These are phyloP conservation scores for Pythium rhizo-oryzae DNA, from an alignment of 352 stramenopile species.

Conservation along the genomic window DNA sequence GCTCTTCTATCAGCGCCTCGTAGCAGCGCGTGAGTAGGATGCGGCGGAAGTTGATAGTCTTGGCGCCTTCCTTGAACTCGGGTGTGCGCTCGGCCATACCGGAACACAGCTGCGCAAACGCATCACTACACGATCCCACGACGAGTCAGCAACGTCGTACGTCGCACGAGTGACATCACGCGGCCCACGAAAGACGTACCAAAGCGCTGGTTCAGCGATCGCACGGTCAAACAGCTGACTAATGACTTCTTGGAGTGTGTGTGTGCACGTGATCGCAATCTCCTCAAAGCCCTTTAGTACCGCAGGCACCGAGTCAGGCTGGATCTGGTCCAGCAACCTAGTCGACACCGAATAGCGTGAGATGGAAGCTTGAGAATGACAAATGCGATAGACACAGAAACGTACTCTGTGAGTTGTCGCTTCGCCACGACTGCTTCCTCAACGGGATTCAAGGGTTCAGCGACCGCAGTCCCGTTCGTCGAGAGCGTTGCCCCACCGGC, in stretches of 20 bases:
- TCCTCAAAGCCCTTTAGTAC: constrained; percentile 61
- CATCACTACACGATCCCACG: constrained; percentile 36
- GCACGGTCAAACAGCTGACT: constrained; percentile 71
- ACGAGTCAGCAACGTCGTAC: not conserved
- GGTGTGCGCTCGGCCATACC: constrained; percentile 68
- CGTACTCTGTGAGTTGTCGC: constrained; percentile 54
- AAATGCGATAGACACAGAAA: not conserved
- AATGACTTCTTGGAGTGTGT: constrained; percentile 75
- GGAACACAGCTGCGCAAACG: constrained; percentile 63
- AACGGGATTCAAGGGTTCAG: constrained; percentile 45
- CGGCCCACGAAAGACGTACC: constrained; percentile 33
- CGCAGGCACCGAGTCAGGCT: constrained; percentile 37
- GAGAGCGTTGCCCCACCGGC: not conserved
- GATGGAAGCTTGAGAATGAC: not conserved
- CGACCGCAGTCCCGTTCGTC: constrained; percentile 22
- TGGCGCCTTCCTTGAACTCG: constrained; percentile 84
- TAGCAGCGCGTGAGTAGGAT: constrained; percentile 83
- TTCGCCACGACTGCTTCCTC: constrained; percentile 69
- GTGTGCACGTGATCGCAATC: constrained; percentile 67
- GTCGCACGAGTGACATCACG: not conserved
- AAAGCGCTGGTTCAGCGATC: constrained; percentile 58
- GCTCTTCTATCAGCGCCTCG: constrained; percentile 78
- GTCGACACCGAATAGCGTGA: not conserved
- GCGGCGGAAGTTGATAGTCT: constrained; percentile 83
- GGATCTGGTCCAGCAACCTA: constrained; percentile 65